Evolutionary conservation across 129 eudicot genomes (phyloP).

Genomic region (Lactuca sativa): DNA sequence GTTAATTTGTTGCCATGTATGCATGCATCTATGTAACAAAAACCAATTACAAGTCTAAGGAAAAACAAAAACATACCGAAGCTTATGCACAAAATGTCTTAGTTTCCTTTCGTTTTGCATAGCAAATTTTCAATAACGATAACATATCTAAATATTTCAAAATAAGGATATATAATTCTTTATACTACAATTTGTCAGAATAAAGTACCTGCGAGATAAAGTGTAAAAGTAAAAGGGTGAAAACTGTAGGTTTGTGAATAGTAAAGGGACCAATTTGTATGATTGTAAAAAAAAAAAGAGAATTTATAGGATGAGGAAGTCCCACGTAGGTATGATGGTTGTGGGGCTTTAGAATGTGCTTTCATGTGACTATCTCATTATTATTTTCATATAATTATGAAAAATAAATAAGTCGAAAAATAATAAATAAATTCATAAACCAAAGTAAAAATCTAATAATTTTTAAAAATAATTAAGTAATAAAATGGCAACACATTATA

Average conservation of each 20-base stretch:
- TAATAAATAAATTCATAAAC: not conserved
- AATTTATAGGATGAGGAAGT: slow-evolving; percentile 18
- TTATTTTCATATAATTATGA: slow-evolving; percentile 7
- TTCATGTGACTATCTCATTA: slow-evolving; percentile 43
- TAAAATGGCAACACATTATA: slow-evolving; percentile 20
- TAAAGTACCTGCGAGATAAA: not conserved
- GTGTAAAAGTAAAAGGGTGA: slow-evolving; percentile 15
- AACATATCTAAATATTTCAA: not conserved
- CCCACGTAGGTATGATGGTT: slow-evolving; percentile 32
- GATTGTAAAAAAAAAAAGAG: not conserved
- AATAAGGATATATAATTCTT: too few species aligned
- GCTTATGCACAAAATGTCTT: not conserved
- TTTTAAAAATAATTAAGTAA: not conserved
- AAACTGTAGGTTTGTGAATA: slow-evolving; percentile 21
- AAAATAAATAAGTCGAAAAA: not conserved
- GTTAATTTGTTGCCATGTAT: too few species aligned
- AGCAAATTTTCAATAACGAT: too few species aligned
- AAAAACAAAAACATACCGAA: not conserved
- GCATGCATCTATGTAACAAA: too few species aligned
- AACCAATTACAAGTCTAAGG: too few species aligned
- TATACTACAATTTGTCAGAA: not conserved
- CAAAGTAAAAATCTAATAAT: not conserved
- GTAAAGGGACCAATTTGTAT: slow-evolving; percentile 16
- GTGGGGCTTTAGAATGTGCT: slow-evolving; percentile 37
- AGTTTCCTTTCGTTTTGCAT: not conserved